Evolutionary conservation across 352 stramenopile genomes (phyloP), one percentile per base, ranked within the genome.

Genomic region (Phytophthora pini): DNA sequence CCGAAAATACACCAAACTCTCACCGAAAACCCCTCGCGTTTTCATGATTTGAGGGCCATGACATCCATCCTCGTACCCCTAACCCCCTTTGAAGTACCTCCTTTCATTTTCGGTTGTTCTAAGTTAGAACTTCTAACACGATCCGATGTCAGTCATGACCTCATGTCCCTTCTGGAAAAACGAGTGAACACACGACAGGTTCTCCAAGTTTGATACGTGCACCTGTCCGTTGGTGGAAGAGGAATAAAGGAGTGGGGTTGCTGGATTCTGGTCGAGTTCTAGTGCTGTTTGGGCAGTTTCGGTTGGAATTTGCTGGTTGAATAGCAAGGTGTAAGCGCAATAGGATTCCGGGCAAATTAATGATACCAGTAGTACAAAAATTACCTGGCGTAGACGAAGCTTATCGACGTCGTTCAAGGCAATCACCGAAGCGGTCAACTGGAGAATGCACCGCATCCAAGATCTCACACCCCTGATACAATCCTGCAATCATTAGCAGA

Each of bases 371-470:
- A 36, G 15, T 36, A 32, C 31, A 45, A 22, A 36, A n/a, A 57
- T 38, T 52, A 87, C 76, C 65, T 88, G 79, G 3, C 77, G 70
- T 50, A 89, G 56, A 17, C 68, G 62, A 17, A 89, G 65, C 5
- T 73, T 49, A 29, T 89, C 78, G 4, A 78, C 40, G 34, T 89
- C 78, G 22, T 87, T 87, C 4, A 89, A 71, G 3, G 76, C 69
- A 5, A 89, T 79, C 10, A 87, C 66, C 20, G 78, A 78, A 86
- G 22, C 72, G 63, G 11, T 74, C 76, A 20, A 72, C 56, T 1
- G 66, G 56, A 4, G 68, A 79, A 59, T 86, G 87, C 17, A 82
- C 65, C 0, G 76, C 71, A 45, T 87, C 80, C 15, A 86, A 54
- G 12, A 87, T 64, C 63, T 50, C 7, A 49, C 55, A 12, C 60